Evolutionary conservation across 176 grass and related monocot genomes (phyloP).

Genomic region (Hyparrhenia diplandra): DNA sequence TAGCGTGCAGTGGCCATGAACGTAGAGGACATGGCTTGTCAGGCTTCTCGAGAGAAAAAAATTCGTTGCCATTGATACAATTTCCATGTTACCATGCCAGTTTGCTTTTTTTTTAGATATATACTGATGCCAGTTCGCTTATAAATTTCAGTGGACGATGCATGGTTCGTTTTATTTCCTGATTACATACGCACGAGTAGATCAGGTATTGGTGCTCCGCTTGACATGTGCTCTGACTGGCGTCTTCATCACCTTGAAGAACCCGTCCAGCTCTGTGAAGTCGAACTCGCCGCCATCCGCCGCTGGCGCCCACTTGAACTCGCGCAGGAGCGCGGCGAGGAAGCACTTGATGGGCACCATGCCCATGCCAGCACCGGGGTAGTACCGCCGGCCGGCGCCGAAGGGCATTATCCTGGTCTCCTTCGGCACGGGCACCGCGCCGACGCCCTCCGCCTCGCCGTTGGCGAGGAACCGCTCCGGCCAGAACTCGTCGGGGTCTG

Average conservation of each 20-base stretch:
- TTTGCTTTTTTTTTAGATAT: no score
- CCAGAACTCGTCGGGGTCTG: slow-evolving; percentile 16
- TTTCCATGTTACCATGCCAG: no score
- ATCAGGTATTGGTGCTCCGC: not conserved
- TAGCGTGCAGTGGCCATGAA: no score
- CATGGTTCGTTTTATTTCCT: no score
- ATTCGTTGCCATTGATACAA: no score
- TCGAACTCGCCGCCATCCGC: not conserved
- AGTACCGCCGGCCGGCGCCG: not conserved
- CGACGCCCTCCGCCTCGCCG: slow-evolving; percentile 9
- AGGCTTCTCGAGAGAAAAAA: no score
- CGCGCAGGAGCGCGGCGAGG: not conserved
- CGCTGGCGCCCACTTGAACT: slow-evolving; percentile 2
- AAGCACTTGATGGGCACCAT: not conserved
- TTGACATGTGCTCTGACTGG: not conserved
- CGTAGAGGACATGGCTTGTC: no score
- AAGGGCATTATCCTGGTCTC: not conserved
- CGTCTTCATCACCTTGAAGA: not conserved
- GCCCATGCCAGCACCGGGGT: not conserved
- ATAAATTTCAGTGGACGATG: no score
- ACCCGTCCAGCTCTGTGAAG: not conserved
- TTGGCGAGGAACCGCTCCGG: slow-evolving; percentile 49
- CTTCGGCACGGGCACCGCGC: not conserved
- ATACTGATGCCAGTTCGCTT: no score
- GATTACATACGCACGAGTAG: not conserved